A percentile compares a stretch with the other conserved stretches of the same genome.
Evolutionary conservation across 345 rosid species (phyloP).

Genomic region (Cochlearia excelsa): DNA sequence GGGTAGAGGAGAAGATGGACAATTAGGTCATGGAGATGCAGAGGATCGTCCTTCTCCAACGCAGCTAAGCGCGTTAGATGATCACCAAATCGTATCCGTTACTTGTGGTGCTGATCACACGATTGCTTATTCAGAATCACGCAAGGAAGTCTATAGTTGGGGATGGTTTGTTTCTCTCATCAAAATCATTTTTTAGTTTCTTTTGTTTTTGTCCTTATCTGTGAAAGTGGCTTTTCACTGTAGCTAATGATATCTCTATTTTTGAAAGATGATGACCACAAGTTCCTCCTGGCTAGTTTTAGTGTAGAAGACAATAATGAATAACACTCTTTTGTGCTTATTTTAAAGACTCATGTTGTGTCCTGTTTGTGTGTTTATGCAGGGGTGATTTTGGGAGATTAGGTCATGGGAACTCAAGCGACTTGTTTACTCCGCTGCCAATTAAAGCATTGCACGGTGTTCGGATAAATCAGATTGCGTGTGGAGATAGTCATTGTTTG

Average conservation of each 20-base stretch:
- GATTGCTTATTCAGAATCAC: conserved; percentile 66
- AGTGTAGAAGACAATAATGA: background rate
- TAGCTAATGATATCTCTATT: background rate
- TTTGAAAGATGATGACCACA: conserved; percentile 7
- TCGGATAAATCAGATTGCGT: conserved; percentile 87
- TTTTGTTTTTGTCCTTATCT: background rate
- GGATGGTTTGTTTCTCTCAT: conserved; percentile 54
- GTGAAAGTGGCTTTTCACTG: background rate
- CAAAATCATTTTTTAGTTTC: background rate
- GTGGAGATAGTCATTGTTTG: conserved; percentile 98
- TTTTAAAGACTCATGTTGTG: background rate
- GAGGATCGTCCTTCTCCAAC: conserved; percentile 84
- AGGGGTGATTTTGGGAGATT: conserved; percentile 99
- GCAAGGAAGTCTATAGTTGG: conserved; percentile 77
- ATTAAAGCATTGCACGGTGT: conserved; percentile 74
- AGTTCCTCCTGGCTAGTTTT: conserved; percentile 3
- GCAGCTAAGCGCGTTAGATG: conserved; percentile 67
- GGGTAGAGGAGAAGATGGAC: conserved; percentile 99
- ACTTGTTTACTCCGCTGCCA: conserved; percentile 87
- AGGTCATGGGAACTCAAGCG: conserved; percentile 96
- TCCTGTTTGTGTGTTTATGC: conserved; percentile 3
- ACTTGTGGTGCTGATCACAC: conserved; percentile 98
- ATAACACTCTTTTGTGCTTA: background rate
- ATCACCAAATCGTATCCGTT: conserved; percentile 56
- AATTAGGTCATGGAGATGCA: conserved; percentile 94